Percentiles rank a stretch among this genome's conserved stretches.
Conservation (phyloP, 495 filamentous ascomycete genomes). For the Penicillium antarcticum region DNA sequence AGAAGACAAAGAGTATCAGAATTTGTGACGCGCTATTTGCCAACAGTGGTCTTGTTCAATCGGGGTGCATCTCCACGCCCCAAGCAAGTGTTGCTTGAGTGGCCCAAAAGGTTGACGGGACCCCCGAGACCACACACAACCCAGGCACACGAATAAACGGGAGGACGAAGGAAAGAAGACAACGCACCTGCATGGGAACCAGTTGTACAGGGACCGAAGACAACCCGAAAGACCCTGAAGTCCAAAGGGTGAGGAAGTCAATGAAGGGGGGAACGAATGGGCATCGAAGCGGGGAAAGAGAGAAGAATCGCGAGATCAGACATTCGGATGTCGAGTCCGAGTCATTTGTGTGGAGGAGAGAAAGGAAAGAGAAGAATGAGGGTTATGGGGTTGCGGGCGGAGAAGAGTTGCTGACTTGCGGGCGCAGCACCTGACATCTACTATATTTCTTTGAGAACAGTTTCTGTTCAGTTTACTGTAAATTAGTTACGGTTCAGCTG, state of each 20-base stretch:
- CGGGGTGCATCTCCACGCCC: neutral
- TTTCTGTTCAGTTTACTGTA: too few relatives aligned
- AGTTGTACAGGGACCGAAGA: conserved; percentile 29
- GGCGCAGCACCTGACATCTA: conserved; percentile 15
- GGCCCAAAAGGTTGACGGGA: neutral
- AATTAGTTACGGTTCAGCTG: too few relatives aligned
- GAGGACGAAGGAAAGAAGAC: neutral
- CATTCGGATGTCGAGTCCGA: conserved; percentile 13
- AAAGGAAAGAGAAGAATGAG: conserved; percentile 4
- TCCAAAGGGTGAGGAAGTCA: conserved; percentile 32
- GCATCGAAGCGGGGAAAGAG: conserved; percentile 44
- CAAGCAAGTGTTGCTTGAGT: conserved; percentile 3
- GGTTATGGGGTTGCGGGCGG: conserved; percentile 7
- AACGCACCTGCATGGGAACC: conserved; percentile 46
- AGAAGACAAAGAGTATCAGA: conserved; percentile 6
- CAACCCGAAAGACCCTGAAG: conserved; percentile 27
- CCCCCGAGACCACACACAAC: neutral
- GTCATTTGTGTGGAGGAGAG: conserved; percentile 14
- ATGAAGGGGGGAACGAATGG: conserved; percentile 36
- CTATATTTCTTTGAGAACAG: neutral
- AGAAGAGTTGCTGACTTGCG: conserved; percentile 3
- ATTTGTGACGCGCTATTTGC: neutral
- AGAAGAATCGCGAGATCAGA: conserved; percentile 10
- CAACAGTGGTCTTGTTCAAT: neutral
- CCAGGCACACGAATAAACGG: neutral